Base-by-base conservation (phyloP, 106 monocot genomes). In the Platanthera guangdongensis region DNA sequence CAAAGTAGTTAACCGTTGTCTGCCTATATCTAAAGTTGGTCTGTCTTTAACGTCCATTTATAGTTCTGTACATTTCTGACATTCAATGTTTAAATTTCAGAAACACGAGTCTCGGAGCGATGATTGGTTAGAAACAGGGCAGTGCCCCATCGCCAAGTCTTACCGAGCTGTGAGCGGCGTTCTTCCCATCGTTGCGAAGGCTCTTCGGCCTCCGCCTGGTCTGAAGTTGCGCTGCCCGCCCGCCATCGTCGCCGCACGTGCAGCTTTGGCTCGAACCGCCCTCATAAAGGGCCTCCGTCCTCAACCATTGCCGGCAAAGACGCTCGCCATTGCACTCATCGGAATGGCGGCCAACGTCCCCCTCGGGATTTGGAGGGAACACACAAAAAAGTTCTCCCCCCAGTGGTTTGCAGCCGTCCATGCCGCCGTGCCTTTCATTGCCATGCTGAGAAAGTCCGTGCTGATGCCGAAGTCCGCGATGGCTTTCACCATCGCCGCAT, bases 401-500 rank as follows among this genome's bases (percentile, higher is more conserved):
- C 84, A 86, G 77, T 95, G 95, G 95, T 88, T 95, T 78, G 82
- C 74, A 1, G 95, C 95, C 3, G 71, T 95, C 4, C 95, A 95
- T 74, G 95, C 95, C 1, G 94, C 94, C 0, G 94, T 95, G 15
- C 94, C 94, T 4, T 92, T 95, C 81, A 86, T 95, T 7, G 94
- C 84, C 4, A 95, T 95, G 95, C 82, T 95, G 2, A 80, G 95
- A 57, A 95, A 95, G 67, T 87, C 87, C 18, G 89, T 95, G 4
- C 12, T 95, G 76, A 95, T 95, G 89, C 95, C 95, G 0, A 95
- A 95, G 82, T 80, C 95, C 48, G 92, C 95, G 0, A 95, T 95
- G 95, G 90, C 83, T 8, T 47, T 95, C 19, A 95, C 92, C 9
- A 86, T 95, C 19, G 94, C 90, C 0, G 94, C 94, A 2, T 90